These are phyloP conservation scores for Mesotaenium endlicherianum DNA, from an alignment of 139 green algal species.

Conservation along the genomic window DNA sequence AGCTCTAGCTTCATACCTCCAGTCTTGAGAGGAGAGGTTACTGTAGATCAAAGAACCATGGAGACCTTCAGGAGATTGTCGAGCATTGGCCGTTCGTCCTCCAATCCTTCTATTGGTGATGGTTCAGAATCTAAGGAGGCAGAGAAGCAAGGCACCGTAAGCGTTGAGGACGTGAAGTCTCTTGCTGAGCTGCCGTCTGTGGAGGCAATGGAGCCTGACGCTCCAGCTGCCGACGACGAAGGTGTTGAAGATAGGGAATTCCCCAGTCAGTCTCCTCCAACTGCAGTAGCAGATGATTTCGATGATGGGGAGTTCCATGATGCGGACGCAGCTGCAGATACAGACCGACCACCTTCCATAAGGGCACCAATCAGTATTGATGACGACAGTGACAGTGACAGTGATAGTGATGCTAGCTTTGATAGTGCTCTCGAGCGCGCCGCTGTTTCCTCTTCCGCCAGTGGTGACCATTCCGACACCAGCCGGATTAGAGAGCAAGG, in stretches of 20 bases:
- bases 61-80: too few relatives aligned
- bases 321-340: not conserved
- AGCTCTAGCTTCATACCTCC: too few relatives aligned
- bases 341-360: conserved; percentile 2
- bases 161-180: too few relatives aligned
- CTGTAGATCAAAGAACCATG: too few relatives aligned
- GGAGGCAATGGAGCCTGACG: not conserved
- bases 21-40: too few relatives aligned
- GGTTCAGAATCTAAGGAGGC: too few relatives aligned
- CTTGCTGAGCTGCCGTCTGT: not conserved
- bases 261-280: not conserved
- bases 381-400: not conserved
- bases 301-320: not conserved
- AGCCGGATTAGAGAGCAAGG: not conserved
- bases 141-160: too few relatives aligned
- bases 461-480: not conserved
- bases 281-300: not conserved
- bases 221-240: not conserved
- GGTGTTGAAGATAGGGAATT: not conserved
- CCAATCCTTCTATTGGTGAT: too few relatives aligned
- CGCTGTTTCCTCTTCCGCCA: not conserved
- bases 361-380: conserved; percentile 3
- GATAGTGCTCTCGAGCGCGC: conserved; percentile 9
- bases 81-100: too few relatives aligned
- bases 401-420: conserved; percentile 1